Conservation (phyloP, 805 yeast genomes). For the Candida ovalis region DNA sequence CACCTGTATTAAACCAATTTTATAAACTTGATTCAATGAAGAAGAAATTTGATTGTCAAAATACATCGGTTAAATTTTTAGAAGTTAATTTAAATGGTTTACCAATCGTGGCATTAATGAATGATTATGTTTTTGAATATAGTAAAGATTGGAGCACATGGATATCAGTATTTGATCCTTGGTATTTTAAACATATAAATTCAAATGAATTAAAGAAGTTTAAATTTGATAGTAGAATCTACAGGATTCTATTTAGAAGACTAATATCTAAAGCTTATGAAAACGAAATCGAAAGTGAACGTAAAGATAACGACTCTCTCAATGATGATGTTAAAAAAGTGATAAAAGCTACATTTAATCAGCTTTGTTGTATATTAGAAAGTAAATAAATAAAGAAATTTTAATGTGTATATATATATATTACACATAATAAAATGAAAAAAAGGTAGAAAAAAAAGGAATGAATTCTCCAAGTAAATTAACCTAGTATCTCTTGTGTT, state of each 20-base stretch:
- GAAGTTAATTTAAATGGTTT: slow-evolving; percentile 31
- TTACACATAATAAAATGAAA: not conserved
- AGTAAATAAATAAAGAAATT: not conserved
- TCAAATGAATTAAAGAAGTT: not conserved
- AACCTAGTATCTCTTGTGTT: slow-evolving; percentile 19
- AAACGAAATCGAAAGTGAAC: not conserved
- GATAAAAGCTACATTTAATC: slow-evolving; percentile 8
- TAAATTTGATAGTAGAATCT: slow-evolving; percentile 6
- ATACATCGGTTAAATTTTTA: slow-evolving; percentile 19
- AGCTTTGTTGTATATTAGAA: slow-evolving; percentile 1
- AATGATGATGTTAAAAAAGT: slow-evolving; percentile 2
- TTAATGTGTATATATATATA: not conserved
- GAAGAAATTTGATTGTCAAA: slow-evolving; percentile 22
- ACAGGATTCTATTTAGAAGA: slow-evolving; percentile 12
- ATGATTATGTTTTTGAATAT: slow-evolving; percentile 39
- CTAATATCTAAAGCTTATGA: slow-evolving; percentile 5
- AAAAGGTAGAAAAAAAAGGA: not conserved
- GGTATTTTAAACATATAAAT: slow-evolving; percentile 18
- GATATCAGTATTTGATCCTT: slow-evolving; percentile 43
- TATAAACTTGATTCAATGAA: slow-evolving; percentile 18
- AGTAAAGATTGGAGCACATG: slow-evolving; percentile 42
- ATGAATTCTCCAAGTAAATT: not conserved
- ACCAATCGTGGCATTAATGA: slow-evolving; percentile 39
- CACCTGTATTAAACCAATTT: slow-evolving; percentile 46
- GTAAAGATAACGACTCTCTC: slow-evolving; percentile 1